phyloP scores from a whole-genome alignment of 2,329 filamentous ascomycete genomes.

The Botrytis fragariae region DNA sequence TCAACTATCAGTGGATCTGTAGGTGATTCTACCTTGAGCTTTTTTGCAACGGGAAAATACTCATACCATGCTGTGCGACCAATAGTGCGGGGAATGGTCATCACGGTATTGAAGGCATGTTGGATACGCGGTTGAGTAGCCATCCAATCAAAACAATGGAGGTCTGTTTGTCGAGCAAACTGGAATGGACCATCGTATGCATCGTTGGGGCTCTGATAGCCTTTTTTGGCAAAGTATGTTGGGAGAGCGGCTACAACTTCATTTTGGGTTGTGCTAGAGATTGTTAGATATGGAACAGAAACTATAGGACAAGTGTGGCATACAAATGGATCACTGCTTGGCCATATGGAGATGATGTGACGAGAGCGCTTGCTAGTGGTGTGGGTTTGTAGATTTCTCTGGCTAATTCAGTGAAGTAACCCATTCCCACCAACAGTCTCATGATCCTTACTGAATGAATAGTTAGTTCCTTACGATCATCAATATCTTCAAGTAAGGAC shows the following conservation, averaged over 20 bases:
- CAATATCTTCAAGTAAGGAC: not conserved
- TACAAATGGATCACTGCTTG: not conserved
- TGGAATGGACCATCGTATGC: conserved; percentile 26
- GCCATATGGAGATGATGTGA: conserved; percentile 9
- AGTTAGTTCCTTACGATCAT: not conserved
- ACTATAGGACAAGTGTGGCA: no score
- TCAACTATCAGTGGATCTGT: conserved; percentile 20
- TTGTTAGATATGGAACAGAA: not conserved
- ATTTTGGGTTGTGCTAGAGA: conserved; percentile 16
- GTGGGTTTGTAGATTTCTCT: conserved; percentile 15
- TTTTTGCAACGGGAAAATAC: conserved; percentile 18
- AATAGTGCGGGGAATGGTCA: conserved; percentile 18
- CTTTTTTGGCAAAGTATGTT: conserved; percentile 19
- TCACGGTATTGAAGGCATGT: conserved; percentile 24
- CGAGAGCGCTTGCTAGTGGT: conserved; percentile 10
- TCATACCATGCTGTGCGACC: conserved; percentile 18
- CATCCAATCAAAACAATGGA: conserved; percentile 25
- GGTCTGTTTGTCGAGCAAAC: conserved; percentile 19
- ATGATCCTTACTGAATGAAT: conserved; percentile 18
- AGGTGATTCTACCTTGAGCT: conserved; percentile 11
- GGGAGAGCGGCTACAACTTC: conserved; percentile 19
- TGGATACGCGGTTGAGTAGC: conserved; percentile 22
- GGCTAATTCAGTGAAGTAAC: conserved; percentile 18
- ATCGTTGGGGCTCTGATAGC: conserved; percentile 21
- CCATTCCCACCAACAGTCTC: conserved; percentile 22